Conservation (phyloP, 345 rosid genomes). For the Bruguiera parviflora region DNA sequence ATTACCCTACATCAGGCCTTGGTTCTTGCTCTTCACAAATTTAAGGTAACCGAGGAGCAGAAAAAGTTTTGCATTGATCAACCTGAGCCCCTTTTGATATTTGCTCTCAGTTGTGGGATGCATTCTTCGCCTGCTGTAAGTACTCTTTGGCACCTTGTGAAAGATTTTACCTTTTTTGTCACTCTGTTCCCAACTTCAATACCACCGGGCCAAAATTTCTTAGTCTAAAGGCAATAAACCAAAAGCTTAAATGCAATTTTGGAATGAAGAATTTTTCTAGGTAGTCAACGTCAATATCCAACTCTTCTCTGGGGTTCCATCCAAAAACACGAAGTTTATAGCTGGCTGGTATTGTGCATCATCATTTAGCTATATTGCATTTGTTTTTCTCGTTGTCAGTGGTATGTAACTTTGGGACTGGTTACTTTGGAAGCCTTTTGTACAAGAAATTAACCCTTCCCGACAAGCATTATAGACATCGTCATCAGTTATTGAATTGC, state of each 20-base stretch:
- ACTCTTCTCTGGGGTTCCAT: too few species aligned
- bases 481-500: too few species aligned
- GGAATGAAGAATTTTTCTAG: background rate
- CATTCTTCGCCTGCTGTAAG: slow-evolving; percentile 74
- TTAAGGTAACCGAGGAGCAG: slow-evolving; percentile 46
- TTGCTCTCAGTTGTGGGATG: slow-evolving; percentile 57
- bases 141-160: background rate
- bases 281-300: background rate
- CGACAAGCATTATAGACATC: too few species aligned
- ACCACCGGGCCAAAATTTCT: background rate
- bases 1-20: slow-evolving; percentile 38
- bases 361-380: too few species aligned
- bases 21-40: slow-evolving; percentile 52
- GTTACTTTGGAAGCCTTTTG: too few species aligned
- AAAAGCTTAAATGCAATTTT: background rate
- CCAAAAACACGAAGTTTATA: too few species aligned
- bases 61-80: slow-evolving; percentile 47
- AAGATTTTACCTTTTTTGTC: background rate
- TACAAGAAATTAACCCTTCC: too few species aligned
- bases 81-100: slow-evolving; percentile 55
- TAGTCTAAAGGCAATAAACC: background rate
- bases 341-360: too few species aligned
- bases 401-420: too few species aligned
- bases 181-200: too few species aligned
- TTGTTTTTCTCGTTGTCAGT: too few species aligned